Conservation (phyloP, 257 asterid species). For the Capsicum chinense region DNA sequence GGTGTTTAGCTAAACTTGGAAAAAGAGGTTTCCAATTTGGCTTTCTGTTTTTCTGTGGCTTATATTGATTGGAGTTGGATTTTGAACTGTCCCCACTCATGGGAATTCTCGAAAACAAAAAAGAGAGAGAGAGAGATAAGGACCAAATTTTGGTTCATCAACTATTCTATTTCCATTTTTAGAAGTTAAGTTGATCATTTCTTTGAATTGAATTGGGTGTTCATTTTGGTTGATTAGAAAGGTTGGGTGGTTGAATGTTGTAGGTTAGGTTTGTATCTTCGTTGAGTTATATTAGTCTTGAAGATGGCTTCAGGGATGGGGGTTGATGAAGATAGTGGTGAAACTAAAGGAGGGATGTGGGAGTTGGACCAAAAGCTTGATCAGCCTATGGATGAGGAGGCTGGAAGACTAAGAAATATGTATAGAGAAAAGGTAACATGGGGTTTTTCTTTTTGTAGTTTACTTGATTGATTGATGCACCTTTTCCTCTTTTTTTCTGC, state of each 20-base stretch:
- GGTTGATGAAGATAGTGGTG: slow-evolving; percentile 54
- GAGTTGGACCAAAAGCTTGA: slow-evolving; percentile 93
- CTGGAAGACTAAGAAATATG: slow-evolving; percentile 83
- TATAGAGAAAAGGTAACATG: slow-evolving; percentile 77
- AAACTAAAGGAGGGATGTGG: slow-evolving; percentile 90
- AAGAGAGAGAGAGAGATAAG: too few relatives aligned
- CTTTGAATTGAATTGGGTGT: slow-evolving; percentile 34
- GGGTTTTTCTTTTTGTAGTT: not conserved
- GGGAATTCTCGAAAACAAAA: not conserved
- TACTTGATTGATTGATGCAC: not conserved
- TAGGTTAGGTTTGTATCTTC: not conserved
- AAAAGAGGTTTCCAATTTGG: slow-evolving; percentile 8
- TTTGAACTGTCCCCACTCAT: not conserved
- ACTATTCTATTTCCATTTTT: not conserved
- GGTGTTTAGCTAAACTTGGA: slow-evolving; percentile 16
- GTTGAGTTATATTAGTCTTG: not conserved
- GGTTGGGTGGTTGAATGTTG: slow-evolving; percentile 25
- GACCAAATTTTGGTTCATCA: not conserved
- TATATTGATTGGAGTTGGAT: slow-evolving; percentile 8
- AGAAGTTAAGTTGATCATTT: slow-evolving; percentile 14
- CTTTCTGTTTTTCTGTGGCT: not conserved
- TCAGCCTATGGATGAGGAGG: slow-evolving; percentile 99
- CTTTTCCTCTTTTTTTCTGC: not conserved
- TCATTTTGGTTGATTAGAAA: slow-evolving; percentile 27
- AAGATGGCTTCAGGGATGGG: slow-evolving; percentile 60